Percentiles rank a stretch among this genome's conserved stretches.
Conservation (phyloP, 345 rosid species). For the Gossypium thurberi region DNA sequence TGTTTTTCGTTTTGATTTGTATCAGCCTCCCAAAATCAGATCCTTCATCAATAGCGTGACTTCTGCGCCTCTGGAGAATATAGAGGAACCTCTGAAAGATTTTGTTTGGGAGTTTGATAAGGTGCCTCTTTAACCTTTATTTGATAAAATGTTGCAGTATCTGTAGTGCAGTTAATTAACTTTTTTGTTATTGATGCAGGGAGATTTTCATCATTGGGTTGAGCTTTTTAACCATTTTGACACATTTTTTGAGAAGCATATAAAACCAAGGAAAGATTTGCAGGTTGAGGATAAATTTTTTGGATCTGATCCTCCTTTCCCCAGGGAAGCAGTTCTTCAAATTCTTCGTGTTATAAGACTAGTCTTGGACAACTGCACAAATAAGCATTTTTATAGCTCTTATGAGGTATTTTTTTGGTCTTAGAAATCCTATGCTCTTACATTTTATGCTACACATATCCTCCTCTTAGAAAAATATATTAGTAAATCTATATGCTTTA, state of each 20-base stretch:
- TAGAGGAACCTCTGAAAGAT: constrained; percentile 70
- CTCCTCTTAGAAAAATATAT: background rate
- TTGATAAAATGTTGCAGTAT: background rate
- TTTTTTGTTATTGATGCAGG: constrained; percentile 41
- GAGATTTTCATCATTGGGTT: constrained; percentile 98
- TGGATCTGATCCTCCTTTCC: constrained; percentile 71
- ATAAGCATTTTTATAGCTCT: constrained; percentile 81
- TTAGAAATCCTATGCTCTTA: background rate
- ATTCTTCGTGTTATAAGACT: constrained; percentile 85
- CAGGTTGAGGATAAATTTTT: constrained; percentile 66
- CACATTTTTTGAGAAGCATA: constrained; percentile 82
- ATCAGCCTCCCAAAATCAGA: constrained; percentile 87
- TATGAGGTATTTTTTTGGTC: constrained; percentile 63
- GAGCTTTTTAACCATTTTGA: constrained; percentile 94
- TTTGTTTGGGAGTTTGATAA: constrained; percentile 92
- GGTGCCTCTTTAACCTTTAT: constrained; percentile 35
- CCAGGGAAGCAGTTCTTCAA: constrained; percentile 85
- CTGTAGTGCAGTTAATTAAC: constrained; percentile 13
- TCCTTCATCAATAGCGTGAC: constrained; percentile 69
- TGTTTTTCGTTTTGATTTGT: constrained; percentile 13
- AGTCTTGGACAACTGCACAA: constrained; percentile 90
- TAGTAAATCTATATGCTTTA: background rate
- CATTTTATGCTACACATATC: background rate
- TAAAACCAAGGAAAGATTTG: constrained; percentile 79
- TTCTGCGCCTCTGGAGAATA: constrained; percentile 56